Base-by-base conservation (phyloP, 2,329 filamentous ascomycete genomes). In the Neofusicoccum laricinum region DNA sequence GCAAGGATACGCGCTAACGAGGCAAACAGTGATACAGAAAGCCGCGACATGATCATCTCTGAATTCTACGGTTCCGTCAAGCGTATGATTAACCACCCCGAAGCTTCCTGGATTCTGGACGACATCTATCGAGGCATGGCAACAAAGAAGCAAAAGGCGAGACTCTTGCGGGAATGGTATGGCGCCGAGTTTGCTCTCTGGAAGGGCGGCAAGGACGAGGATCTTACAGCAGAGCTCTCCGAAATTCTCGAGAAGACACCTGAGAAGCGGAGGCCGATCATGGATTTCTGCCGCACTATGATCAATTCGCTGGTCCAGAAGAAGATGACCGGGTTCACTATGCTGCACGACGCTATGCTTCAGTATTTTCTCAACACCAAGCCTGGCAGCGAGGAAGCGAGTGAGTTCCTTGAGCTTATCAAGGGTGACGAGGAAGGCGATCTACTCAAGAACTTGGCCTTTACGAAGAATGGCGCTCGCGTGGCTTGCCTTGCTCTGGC, bases 281-380 rank as follows among this genome's bases (percentile, higher is more conserved):
- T 98, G 88, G 90, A 90, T 74, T 90, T 91, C 73, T 82, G 98
- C 63, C 85, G 89, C 68, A 90, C 92, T 69, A 86, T 97, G 79
- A 95, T 96, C 82, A 97, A 97, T 78, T 88, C 90, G 67, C 85
- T 99, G 46, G 86, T 98, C 53, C 93, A 99, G 79, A 99, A 99
- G 86, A 95, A 95, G 80, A 89, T 95, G 80, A 96, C 92, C 0
- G 94, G 92, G 10, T 98, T 99, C 79, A 98, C 94, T 2, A 96
- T 99, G 85, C 86, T 99, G 19, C 96, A 99, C 77, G 95, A 98
- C 72, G 95, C 95, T 57, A 97, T 99, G 93, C 83, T 97, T 66
- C 94, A 99, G 76, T 99, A 97, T 78, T 97, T 94, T 79, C 80
- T 92, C 61, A 94, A 90, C 71, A 87, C 89, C 51, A 89, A 90